Base-by-base conservation (phyloP, 441 rosid species). In the Oxalis stricta region DNA sequence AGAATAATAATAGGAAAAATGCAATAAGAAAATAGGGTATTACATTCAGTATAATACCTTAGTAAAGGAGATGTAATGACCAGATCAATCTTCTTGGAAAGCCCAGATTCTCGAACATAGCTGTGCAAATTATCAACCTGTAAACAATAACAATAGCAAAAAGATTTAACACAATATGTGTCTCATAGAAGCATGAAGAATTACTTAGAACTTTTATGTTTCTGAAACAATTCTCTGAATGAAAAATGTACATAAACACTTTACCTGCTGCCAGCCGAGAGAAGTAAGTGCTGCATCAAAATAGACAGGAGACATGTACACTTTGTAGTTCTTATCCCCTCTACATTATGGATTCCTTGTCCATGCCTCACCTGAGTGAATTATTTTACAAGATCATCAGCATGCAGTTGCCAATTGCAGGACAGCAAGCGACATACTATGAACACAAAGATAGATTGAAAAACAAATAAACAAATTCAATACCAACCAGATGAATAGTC, bases 361-460 rank as follows among this genome's bases (percentile, higher is more conserved):
- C 83, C 98, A 72, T 91, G 98, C 67, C 98, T 85, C 73, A 91
- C 98, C 98, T 89, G 82, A 70, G 63, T 60, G 58, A 54, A 63
- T 44, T 28, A 60, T 63, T 68, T 66, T 36, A 68, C 58, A 71
- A 72, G 75, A 77, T 60, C 71, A 58, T 38, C 71, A 51, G 53
- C 66, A 50, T 58, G 58, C n/a, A 38, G 59, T 70, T 58, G 59
- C 61, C 58, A 66, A 68, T 70, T 69, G 63, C 69, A 61, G 45
- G 66, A 44, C 61, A 49, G 50, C 50, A 43, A 52, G 38, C 15
- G 40, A 53, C 34, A 50, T 19, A 16, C 11, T 28, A 61, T 11
- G n/a, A n/a, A n/a, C n/a, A n/a, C n/a, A n/a, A n/a, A n/a, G n/a
- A 42, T 40, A 18, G 44, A 38, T 17, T 10, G 51, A 33, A 51